phyloP scores from a whole-genome alignment of 768 basidiomycete genomes.

The Auricularia sp. region DNA sequence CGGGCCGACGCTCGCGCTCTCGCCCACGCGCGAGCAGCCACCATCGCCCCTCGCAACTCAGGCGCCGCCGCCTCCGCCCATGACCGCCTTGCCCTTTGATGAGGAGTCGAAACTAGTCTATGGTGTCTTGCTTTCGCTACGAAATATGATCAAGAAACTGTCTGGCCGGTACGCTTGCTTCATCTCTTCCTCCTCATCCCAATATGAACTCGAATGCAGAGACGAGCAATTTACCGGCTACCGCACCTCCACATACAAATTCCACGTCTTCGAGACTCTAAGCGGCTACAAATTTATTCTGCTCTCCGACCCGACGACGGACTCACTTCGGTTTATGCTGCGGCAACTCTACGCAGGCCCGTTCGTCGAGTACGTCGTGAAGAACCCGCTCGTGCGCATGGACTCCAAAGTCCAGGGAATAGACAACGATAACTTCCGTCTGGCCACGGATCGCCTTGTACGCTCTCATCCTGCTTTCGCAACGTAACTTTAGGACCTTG shows the following conservation, averaged over 20 bases:
- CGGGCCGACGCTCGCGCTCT: conserved; percentile 25
- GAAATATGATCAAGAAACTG: conserved; percentile 93
- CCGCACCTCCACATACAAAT: conserved; percentile 83
- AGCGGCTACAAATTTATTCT: conserved; percentile 95
- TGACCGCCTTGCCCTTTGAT: conserved; percentile 75
- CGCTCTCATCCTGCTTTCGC: not conserved
- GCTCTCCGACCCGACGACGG: conserved; percentile 77
- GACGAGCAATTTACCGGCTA: conserved; percentile 89
- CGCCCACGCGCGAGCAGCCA: conserved; percentile 24
- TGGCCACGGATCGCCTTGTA: conserved; percentile 66
- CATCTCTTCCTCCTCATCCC: not conserved
- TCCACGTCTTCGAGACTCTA: conserved; percentile 85
- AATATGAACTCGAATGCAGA: conserved; percentile 29
- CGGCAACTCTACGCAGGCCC: conserved; percentile 90
- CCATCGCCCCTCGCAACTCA: conserved; percentile 27
- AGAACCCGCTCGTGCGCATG: conserved; percentile 80
- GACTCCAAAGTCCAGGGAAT: conserved; percentile 78
- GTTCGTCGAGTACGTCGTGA: conserved; percentile 87
- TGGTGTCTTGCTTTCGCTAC: conserved; percentile 81
- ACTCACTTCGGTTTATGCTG: conserved; percentile 71
- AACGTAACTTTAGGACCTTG: too few species aligned
- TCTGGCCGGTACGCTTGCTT: conserved; percentile 56
- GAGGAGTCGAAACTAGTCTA: conserved; percentile 97
- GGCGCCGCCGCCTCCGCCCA: conserved; percentile 25
- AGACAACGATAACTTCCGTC: conserved; percentile 86